Percentiles rank a stretch among this genome's conserved stretches.
These are phyloP conservation scores for Phyllosticta citribraziliensis DNA, from an alignment of 2,329 filamentous ascomycete genomes.

Conservation along the genomic window DNA sequence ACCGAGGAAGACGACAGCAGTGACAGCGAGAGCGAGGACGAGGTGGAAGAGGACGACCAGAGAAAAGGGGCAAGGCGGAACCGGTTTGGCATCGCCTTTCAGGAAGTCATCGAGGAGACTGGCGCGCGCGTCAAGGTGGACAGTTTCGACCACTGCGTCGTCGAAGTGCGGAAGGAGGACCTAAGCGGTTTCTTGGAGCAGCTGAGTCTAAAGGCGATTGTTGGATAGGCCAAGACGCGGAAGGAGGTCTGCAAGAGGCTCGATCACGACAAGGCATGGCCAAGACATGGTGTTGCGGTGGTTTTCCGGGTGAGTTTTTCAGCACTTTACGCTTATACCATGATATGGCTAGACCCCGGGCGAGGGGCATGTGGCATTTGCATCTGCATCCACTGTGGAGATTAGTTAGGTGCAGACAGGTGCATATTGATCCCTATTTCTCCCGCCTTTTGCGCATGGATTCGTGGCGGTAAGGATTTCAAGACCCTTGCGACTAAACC, in stretches of 20 bases:
- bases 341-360: not conserved
- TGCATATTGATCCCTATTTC: not conserved
- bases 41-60: conserved; percentile 45
- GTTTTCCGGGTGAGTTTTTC: not conserved
- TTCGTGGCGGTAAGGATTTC: not conserved
- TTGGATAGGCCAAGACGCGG: conserved; percentile 30
- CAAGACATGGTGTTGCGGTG: not conserved
- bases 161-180: conserved; percentile 96
- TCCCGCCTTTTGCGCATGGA: not conserved
- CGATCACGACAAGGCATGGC: not conserved
- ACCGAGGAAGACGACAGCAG: conserved; percentile 50
- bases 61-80: conserved; percentile 68
- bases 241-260: not conserved
- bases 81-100: conserved; percentile 88
- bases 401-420: not conserved
- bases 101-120: conserved; percentile 87
- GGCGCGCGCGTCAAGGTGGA: conserved; percentile 84
- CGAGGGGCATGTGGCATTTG: not conserved
- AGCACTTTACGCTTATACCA: not conserved
- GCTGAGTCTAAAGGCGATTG: conserved; percentile 82
- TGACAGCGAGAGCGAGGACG: conserved; percentile 54
- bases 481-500: not conserved
- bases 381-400: not conserved
- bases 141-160: conserved; percentile 93
- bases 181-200: conserved; percentile 82